phyloP scores from a whole-genome alignment of 768 basidiomycete genomes.

The Leccinum boreale region DNA sequence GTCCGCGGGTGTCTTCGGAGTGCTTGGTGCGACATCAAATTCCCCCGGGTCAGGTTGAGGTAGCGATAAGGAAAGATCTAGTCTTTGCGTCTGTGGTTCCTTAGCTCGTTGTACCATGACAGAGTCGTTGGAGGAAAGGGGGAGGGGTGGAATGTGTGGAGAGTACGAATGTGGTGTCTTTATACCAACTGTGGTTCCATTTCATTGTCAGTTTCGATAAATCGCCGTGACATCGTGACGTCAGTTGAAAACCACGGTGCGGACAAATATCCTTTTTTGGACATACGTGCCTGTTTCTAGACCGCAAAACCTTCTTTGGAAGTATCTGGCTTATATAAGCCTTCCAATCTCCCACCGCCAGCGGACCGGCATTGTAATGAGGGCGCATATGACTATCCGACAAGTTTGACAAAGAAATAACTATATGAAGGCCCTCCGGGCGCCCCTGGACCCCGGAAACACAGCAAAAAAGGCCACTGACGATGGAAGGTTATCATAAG shows the following conservation, averaged over 20 bases:
- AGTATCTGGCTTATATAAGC: neutral
- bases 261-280: conserved; percentile 1
- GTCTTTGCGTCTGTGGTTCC: neutral
- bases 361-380: too few species aligned
- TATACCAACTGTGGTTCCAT: conserved; percentile 8
- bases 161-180: neutral
- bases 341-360: too few species aligned
- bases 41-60: neutral
- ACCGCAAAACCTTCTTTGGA: neutral
- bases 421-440: too few species aligned
- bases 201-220: conserved; percentile 3
- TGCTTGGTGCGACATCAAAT: conserved; percentile 32
- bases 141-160: neutral
- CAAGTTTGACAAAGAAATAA: too few species aligned
- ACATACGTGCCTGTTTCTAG: neutral
- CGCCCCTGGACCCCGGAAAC: too few species aligned
- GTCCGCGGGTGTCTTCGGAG: conserved; percentile 89
- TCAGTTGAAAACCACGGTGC: conserved; percentile 7
- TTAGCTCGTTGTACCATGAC: conserved; percentile 14
- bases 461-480: too few species aligned
- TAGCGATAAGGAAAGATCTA: conserved; percentile 17
- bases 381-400: too few species aligned
- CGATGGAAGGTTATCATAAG: too few species aligned
- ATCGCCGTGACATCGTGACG: conserved; percentile 19
- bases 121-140: neutral